Conservation (phyloP, 1,284 basidiomycete genomes). For the Austroboletus novae-zelandiae region DNA sequence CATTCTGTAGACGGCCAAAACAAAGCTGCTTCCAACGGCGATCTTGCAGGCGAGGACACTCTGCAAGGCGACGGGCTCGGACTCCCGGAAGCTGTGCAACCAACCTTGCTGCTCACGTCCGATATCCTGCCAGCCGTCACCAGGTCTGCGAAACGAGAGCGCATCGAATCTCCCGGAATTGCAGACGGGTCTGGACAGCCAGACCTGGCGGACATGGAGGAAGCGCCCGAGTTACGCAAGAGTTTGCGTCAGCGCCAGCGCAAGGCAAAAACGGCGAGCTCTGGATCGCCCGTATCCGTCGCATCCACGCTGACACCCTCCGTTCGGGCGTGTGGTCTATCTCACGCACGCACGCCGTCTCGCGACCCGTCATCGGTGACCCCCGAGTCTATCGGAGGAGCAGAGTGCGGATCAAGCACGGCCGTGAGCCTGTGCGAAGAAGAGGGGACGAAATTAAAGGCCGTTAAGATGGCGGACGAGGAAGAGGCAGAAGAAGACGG, state of each 20-base stretch:
- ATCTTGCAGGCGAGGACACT: conserved; percentile 3
- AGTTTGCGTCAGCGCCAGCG: conserved; percentile 31
- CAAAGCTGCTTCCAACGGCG: conserved; percentile 3
- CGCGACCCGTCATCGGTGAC: conserved; percentile 23
- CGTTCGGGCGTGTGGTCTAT: conserved; percentile 22
- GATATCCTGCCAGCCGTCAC: conserved; percentile 11
- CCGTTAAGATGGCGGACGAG: conserved; percentile 8
- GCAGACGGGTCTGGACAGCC: conserved; percentile 13
- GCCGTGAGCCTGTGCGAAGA: conserved; percentile 33
- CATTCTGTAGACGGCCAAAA: conserved; percentile 8
- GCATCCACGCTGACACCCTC: conserved; percentile 33
- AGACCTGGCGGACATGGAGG: conserved; percentile 24
- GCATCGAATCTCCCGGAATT: conserved; percentile 19
- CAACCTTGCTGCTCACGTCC: conserved; percentile 20
- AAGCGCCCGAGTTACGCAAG: conserved; percentile 24
- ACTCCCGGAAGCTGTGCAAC: background rate
- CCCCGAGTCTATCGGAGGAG: conserved; percentile 28
- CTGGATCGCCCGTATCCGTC: conserved; percentile 25
- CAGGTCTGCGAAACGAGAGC: conserved; percentile 21
- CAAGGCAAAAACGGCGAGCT: conserved; percentile 17
- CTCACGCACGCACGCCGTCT: conserved; percentile 18
- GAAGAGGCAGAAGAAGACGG: conserved; percentile 15
- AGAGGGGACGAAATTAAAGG: conserved; percentile 24
- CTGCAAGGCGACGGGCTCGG: conserved; percentile 3
- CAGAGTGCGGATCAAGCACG: conserved; percentile 32